Conservation (phyloP, 179 eudicot genomes). For the Spergularia azorica region DNA sequence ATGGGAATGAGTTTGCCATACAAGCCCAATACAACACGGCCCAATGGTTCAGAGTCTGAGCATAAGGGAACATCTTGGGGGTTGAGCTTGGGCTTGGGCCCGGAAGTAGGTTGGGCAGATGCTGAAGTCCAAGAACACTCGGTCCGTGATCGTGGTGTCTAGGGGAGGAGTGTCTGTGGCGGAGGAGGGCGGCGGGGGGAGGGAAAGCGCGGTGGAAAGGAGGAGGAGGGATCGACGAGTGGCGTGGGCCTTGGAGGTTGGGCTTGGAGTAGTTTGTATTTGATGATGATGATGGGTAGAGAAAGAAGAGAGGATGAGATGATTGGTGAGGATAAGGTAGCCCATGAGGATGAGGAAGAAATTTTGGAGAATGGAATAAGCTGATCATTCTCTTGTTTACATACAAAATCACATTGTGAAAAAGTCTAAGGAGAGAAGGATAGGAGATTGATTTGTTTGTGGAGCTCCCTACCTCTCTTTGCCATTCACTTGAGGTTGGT, state of each 20-base stretch:
- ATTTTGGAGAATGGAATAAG: no score
- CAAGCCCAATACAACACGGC: conserved; percentile 82
- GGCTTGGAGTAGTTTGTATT: neutral
- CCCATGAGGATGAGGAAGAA: no score
- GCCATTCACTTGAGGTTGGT: conserved; percentile 15
- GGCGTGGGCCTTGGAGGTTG: conserved; percentile 12
- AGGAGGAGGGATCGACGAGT: conserved; percentile 61
- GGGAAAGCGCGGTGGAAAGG: conserved; percentile 47
- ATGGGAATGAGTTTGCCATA: conserved; percentile 81
- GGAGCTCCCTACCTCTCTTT: neutral
- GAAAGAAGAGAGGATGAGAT: no score
- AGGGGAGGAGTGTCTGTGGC: conserved; percentile 35
- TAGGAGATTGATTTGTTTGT: neutral
- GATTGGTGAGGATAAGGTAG: no score
- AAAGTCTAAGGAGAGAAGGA: no score
- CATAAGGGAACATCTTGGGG: conserved; percentile 53
- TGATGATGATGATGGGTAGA: neutral
- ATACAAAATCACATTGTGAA: no score
- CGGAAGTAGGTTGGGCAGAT: conserved; percentile 75
- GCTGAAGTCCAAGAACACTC: conserved; percentile 81
- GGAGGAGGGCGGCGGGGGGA: conserved; percentile 31
- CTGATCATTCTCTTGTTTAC: no score
- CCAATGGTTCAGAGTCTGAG: conserved; percentile 62
- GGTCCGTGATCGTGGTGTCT: conserved; percentile 89
- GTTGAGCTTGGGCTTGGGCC: conserved; percentile 52